Evolutionary conservation across 2,329 filamentous ascomycete species (phyloP).

Genomic region (Nannizziopsis barbatae): DNA sequence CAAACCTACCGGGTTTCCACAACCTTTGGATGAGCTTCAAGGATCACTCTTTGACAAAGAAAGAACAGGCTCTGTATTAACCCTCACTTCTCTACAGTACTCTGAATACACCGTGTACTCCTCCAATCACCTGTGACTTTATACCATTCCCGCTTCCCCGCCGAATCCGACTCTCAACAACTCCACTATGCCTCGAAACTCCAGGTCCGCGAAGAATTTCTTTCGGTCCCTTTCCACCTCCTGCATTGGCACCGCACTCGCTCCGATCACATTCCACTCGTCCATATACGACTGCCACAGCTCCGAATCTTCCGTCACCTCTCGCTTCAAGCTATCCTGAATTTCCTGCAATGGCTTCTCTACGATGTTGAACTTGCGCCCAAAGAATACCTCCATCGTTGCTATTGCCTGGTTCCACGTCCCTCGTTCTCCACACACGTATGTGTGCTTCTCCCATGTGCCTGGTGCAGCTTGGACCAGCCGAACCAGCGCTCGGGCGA

Average conservation of each 20-base stretch:
- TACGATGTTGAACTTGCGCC: background rate
- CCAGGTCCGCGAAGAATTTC: conserved; percentile 1
- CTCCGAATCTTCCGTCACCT: background rate
- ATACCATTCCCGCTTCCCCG: background rate
- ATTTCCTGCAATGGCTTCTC: background rate
- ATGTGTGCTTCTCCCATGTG: conserved; percentile 5
- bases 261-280: conserved; percentile 6
- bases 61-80: too few species aligned
- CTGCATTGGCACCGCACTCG: conserved; percentile 1
- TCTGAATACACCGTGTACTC: too few species aligned
- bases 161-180: conserved; percentile 2
- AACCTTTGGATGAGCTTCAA: too few species aligned
- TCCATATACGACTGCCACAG: conserved; percentile 5
- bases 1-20: too few species aligned
- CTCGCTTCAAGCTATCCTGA: background rate
- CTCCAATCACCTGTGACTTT: too few species aligned
- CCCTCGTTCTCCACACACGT: conserved; percentile 1
- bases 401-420: conserved; percentile 5
- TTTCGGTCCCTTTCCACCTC: background rate
- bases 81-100: too few species aligned
- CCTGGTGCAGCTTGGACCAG: background rate
- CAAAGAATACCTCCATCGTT: background rate
- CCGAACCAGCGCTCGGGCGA: conserved; percentile 13
- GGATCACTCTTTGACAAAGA: too few species aligned
- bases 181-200: conserved; percentile 3